Percentiles rank a stretch among this genome's conserved stretches.
Evolutionary conservation across 2,329 filamentous ascomycete species (phyloP).

Genomic region (Sclerotinia borealis): DNA sequence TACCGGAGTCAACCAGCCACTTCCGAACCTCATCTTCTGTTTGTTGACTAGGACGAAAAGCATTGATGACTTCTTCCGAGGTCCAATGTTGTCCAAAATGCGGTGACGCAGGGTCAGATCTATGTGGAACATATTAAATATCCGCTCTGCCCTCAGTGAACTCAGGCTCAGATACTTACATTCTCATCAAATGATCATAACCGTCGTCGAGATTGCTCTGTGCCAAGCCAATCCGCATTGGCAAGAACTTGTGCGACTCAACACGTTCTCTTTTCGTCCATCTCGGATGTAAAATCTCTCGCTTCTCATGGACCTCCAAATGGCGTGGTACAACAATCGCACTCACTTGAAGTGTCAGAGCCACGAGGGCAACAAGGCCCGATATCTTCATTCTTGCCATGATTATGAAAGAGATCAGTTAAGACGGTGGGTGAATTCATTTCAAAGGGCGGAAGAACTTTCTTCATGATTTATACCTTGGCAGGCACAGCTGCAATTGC

Average conservation of each 20-base stretch:
- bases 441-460: background rate
- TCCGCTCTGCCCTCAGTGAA: background rate
- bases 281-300: slow-evolving; percentile 18
- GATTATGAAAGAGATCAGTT: background rate
- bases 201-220: slow-evolving; percentile 24
- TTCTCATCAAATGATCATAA: slow-evolving; percentile 24
- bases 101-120: slow-evolving; percentile 23
- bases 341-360: slow-evolving; percentile 3
- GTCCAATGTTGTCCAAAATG: slow-evolving; percentile 35
- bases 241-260: slow-evolving; percentile 20
- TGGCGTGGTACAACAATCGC: slow-evolving; percentile 17
- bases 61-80: slow-evolving; percentile 30
- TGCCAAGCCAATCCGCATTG: slow-evolving; percentile 25
- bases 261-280: slow-evolving; percentile 25
- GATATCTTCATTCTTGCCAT: slow-evolving; percentile 2
- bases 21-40: slow-evolving; percentile 31
- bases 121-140: slow-evolving; percentile 10
- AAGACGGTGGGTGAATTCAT: background rate
- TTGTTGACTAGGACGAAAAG: slow-evolving; percentile 31
- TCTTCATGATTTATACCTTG: slow-evolving; percentile 7
- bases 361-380: slow-evolving; percentile 1
- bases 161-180: slow-evolving; percentile 25
- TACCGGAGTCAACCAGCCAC: slow-evolving; percentile 33
- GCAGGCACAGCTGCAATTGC: slow-evolving; percentile 4
- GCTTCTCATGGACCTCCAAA: slow-evolving; percentile 25